Conservation (phyloP, 371 early-diverging fungal genomes). For the Mortierella sp. region DNA sequence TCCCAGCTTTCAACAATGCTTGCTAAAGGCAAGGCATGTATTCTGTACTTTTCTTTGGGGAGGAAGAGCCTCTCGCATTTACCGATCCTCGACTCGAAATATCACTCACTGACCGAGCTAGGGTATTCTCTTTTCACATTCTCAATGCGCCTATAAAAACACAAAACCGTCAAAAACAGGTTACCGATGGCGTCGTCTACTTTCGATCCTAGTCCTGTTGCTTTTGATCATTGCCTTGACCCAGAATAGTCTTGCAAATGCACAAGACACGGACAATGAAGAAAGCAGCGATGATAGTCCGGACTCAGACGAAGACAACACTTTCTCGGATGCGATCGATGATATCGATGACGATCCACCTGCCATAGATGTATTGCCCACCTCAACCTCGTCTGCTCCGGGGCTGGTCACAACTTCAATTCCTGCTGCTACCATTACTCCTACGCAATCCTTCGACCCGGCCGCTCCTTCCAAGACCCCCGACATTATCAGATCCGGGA, state of each 20-base stretch:
- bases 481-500: constrained; percentile 25
- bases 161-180: background rate
- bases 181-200: constrained; percentile 1
- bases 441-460: constrained; percentile 1
- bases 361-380: background rate
- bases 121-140: too few species aligned
- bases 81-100: too few species aligned
- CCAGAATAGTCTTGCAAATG: background rate
- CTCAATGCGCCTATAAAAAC: too few species aligned
- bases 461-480: constrained; percentile 6
- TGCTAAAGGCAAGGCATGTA: too few species aligned
- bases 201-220: constrained; percentile 14
- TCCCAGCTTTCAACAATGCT: too few species aligned
- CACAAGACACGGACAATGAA: constrained; percentile 1
- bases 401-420: background rate
- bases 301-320: constrained; percentile 11
- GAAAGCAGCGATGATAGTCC: background rate
- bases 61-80: too few species aligned
- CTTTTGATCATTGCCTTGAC: constrained; percentile 12
- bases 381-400: background rate
- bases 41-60: too few species aligned
- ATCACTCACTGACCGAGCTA: too few species aligned
- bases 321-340: constrained; percentile 6
- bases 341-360: constrained; percentile 16
- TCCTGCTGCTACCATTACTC: background rate